These are phyloP conservation scores for Cladosporium oxysporum DNA, from an alignment of 2,329 filamentous ascomycete genomes.

Conservation along the genomic window DNA sequence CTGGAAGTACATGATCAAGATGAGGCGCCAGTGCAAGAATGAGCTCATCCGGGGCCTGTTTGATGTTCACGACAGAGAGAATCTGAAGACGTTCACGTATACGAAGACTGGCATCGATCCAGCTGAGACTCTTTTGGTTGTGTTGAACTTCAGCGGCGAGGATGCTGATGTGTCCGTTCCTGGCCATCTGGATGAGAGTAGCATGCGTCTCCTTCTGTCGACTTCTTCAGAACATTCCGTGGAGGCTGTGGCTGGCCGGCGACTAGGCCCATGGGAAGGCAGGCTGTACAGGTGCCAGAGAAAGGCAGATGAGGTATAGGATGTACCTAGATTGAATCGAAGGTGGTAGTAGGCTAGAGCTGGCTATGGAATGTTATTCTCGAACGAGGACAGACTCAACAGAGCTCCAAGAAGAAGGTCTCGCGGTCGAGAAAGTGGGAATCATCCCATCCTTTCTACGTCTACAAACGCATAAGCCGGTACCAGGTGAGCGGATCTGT, in stretches of 20 bases:
- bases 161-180: background rate
- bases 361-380: too few species aligned
- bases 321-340: background rate
- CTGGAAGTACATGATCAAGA: background rate
- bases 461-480: too few species aligned
- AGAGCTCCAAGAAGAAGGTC: too few species aligned
- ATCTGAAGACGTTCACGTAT: background rate
- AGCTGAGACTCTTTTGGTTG: background rate
- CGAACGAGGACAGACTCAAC: too few species aligned
- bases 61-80: background rate
- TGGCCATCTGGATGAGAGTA: background rate
- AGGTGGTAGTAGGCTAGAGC: too few species aligned
- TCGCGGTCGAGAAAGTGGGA: too few species aligned
- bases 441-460: too few species aligned
- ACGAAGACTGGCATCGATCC: background rate
- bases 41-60: background rate
- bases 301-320: conserved; percentile 24
- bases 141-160: background rate
- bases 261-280: background rate
- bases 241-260: background rate
- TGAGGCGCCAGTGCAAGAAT: background rate
- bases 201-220: background rate
- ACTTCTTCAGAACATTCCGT: background rate
- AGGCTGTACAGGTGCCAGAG: background rate
- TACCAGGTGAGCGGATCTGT: too few species aligned